Percentiles rank a stretch among this genome's conserved stretches.
These are phyloP conservation scores for Penicillium frequentans DNA, from an alignment of 2,329 filamentous ascomycete genomes.

Conservation along the genomic window DNA sequence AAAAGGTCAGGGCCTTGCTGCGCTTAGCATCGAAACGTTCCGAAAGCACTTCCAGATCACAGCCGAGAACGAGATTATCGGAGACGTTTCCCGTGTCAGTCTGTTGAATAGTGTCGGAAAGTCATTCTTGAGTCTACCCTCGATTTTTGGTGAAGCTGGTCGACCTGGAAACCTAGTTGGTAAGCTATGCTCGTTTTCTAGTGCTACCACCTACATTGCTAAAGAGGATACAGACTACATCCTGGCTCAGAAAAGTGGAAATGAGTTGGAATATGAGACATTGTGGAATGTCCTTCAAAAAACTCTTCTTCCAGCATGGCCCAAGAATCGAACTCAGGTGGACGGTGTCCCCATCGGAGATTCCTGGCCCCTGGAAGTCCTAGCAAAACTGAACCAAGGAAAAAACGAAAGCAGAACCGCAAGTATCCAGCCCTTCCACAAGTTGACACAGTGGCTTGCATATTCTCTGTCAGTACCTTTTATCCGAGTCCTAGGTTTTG, in stretches of 20 bases:
- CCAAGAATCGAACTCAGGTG: constrained; percentile 45
- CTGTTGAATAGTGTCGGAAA: constrained; percentile 46
- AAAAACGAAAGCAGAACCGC: constrained; percentile 12
- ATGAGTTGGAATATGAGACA: constrained; percentile 38
- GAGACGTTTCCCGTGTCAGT: constrained; percentile 44
- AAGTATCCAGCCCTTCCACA: constrained; percentile 57
- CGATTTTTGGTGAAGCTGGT: constrained; percentile 45
- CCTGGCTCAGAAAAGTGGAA: constrained; percentile 25
- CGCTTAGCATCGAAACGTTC: constrained; percentile 4
- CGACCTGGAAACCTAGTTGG: constrained; percentile 53
- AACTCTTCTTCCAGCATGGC: constrained; percentile 52
- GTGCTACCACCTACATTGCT: not conserved
- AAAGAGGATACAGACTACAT: constrained; percentile 40
- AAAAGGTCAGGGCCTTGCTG: not conserved
- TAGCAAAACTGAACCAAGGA: constrained; percentile 7
- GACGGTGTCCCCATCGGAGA: constrained; percentile 49
- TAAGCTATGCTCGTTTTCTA: constrained; percentile 23
- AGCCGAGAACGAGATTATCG: constrained; percentile 47
- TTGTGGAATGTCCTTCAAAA: constrained; percentile 49
- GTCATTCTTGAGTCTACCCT: constrained; percentile 40
- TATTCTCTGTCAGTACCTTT: constrained; percentile 72
- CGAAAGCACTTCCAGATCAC: constrained; percentile 46
- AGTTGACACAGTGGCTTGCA: constrained; percentile 70
- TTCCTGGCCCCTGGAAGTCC: constrained; percentile 48
- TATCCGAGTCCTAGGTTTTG: constrained; percentile 51